Percentiles rank a stretch among this genome's conserved stretches.
phyloP scores from a whole-genome alignment of 2,329 filamentous ascomycete genomes.

The Didymella glomerata region DNA sequence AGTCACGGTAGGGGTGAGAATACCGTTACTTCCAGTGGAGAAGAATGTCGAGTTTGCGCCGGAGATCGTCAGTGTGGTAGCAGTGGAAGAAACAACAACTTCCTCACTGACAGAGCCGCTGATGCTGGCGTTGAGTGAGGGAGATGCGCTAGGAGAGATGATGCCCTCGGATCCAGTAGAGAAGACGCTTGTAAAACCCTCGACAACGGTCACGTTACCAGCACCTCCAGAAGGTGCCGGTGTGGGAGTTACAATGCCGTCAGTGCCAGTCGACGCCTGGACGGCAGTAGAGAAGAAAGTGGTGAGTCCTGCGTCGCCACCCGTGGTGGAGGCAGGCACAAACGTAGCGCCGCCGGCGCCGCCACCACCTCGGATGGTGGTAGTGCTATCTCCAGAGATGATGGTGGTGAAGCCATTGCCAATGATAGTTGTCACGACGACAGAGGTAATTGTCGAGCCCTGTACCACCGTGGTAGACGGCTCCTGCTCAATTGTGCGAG shows the following conservation, averaged over 20 bases:
- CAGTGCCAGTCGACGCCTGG: slow-evolving; percentile 26
- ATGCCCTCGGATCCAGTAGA: slow-evolving; percentile 27
- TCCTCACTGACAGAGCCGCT: not conserved
- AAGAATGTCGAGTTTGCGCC: slow-evolving; percentile 19
- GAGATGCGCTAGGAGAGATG: slow-evolving; percentile 20
- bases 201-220: slow-evolving; percentile 24
- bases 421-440: slow-evolving; percentile 37
- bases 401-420: slow-evolving; percentile 32
- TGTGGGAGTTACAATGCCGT: slow-evolving; percentile 26
- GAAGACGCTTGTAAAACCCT: slow-evolving; percentile 22
- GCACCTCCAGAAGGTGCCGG: slow-evolving; percentile 16
- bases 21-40: slow-evolving; percentile 21
- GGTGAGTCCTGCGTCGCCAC: slow-evolving; percentile 30
- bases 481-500: slow-evolving; percentile 35
- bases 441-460: slow-evolving; percentile 19
- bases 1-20: slow-evolving; percentile 16
- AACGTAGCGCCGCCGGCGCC: slow-evolving; percentile 29
- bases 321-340: slow-evolving; percentile 39
- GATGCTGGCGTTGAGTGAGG: slow-evolving; percentile 7
- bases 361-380: slow-evolving; percentile 25
- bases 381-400: slow-evolving; percentile 35
- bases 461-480: slow-evolving; percentile 22
- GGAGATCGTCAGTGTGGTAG: slow-evolving; percentile 13
- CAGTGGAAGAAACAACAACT: slow-evolving; percentile 12
- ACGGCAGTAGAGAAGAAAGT: slow-evolving; percentile 35